phyloP scores from a whole-genome alignment of 2,329 filamentous ascomycete genomes.

The Lecanosticta acicola region DNA sequence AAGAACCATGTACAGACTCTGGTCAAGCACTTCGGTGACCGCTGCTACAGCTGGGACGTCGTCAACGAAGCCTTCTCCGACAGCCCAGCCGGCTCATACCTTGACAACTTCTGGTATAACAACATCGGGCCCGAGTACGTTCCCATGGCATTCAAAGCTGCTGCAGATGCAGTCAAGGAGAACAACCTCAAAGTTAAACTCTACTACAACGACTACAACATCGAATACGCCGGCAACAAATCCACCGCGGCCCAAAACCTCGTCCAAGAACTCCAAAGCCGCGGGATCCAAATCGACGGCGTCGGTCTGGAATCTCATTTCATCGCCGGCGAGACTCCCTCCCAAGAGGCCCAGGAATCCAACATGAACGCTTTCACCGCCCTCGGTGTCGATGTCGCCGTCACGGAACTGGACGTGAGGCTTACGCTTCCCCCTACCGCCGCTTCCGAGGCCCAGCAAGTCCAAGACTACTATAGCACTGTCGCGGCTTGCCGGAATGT shows the following conservation, averaged over 20 bases:
- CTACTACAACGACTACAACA: conserved; percentile 30
- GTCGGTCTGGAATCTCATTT: conserved; percentile 52
- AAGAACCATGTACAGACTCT: conserved; percentile 39
- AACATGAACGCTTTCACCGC: conserved; percentile 46
- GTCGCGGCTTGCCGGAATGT: conserved; percentile 34
- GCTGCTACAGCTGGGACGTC: conserved; percentile 28
- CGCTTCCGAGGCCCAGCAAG: conserved; percentile 37
- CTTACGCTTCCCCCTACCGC: conserved; percentile 27
- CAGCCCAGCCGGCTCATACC: conserved; percentile 19
- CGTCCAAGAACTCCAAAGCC: conserved; percentile 22
- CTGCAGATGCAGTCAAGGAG: conserved; percentile 17
- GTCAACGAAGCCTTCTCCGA: conserved; percentile 12
- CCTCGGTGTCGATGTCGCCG: conserved; percentile 53
- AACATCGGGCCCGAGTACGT: conserved; percentile 27
- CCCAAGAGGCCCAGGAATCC: conserved; percentile 34
- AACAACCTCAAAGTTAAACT: conserved; percentile 20
- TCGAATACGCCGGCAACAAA: conserved; percentile 25
- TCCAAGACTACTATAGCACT: conserved; percentile 40
- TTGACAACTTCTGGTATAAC: conserved; percentile 23
- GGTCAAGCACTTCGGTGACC: conserved; percentile 36
- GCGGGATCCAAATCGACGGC: conserved; percentile 33
- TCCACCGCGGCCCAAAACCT: conserved; percentile 22
- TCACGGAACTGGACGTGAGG: conserved; percentile 60
- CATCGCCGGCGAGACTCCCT: conserved; percentile 5
- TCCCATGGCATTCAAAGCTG: conserved; percentile 25